Conservation (phyloP, 2,329 filamentous ascomycete species). For the Juglanconis sp. region DNA sequence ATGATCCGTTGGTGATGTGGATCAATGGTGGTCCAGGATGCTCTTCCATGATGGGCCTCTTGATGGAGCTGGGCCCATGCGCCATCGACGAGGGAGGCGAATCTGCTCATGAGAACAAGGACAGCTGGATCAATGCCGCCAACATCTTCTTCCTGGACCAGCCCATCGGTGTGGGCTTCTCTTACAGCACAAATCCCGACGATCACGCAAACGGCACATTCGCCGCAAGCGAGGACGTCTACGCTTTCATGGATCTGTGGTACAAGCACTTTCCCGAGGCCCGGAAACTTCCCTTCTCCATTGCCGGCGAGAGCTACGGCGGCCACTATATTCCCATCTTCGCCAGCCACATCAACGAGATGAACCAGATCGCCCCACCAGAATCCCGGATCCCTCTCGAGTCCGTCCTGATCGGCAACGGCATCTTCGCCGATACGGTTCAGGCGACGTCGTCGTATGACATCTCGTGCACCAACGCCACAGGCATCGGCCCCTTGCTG, state of each 20-base stretch:
- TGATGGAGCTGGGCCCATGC: conserved; percentile 31
- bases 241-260: conserved; percentile 47
- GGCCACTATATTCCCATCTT: conserved; percentile 46
- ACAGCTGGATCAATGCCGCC: conserved; percentile 50
- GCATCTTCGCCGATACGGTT: conserved; percentile 31
- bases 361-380: conserved; percentile 33
- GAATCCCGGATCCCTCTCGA: conserved; percentile 38
- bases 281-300: conserved; percentile 36
- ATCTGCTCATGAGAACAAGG: conserved; percentile 46
- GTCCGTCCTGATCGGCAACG: conserved; percentile 45
- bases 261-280: conserved; percentile 41
- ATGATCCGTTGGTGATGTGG: conserved; percentile 3
- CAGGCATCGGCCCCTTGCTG: not conserved
- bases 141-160: conserved; percentile 48
- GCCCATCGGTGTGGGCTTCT: conserved; percentile 58
- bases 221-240: conserved; percentile 44
- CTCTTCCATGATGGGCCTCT: conserved; percentile 6
- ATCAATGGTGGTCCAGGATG: conserved; percentile 9
- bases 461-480: not conserved
- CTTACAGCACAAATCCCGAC: conserved; percentile 31
- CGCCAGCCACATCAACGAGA: conserved; percentile 39
- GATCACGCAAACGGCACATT: conserved; percentile 35
- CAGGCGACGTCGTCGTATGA: conserved; percentile 5
- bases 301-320: conserved; percentile 48
- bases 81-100: conserved; percentile 55